Percentiles rank a stretch among this genome's conserved stretches.
These are phyloP conservation scores for Aquilaria malaccensis DNA, from an alignment of 345 rosid genomes.

Conservation along the genomic window DNA sequence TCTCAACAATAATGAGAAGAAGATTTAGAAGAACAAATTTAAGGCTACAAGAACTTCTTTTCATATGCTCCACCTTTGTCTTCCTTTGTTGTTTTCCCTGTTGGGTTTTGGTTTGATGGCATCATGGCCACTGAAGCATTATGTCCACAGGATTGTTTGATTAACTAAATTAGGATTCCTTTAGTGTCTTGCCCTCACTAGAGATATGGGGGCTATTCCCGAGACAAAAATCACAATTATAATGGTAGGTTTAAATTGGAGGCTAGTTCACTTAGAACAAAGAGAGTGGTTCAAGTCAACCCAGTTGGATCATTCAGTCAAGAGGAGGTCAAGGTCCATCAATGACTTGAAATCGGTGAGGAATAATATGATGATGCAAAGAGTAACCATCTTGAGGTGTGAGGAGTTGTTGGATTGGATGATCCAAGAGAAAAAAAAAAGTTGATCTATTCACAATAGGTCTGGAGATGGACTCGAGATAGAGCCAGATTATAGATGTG, in stretches of 20 bases:
- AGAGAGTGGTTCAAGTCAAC: constrained; percentile 22
- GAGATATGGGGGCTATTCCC: constrained; percentile 15
- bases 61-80: no score
- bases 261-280: constrained; percentile 26
- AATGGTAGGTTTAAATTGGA: constrained; percentile 31
- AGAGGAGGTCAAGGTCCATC: constrained; percentile 27
- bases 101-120: no score
- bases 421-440: constrained; percentile 17
- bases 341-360: constrained; percentile 27
- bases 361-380: constrained; percentile 22
- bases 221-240: constrained; percentile 4
- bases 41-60: no score
- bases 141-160: constrained; percentile 68
- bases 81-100: no score
- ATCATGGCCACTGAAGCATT: constrained; percentile 77
- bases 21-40: no score
- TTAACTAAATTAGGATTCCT: constrained; percentile 34
- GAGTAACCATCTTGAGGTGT: constrained; percentile 40
- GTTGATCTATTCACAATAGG: constrained; percentile 14
- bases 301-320: constrained; percentile 10
- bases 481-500: constrained; percentile 13
- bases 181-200: constrained; percentile 39
- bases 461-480: constrained; percentile 23
- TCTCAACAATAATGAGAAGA: no score
- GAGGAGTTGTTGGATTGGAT: constrained; percentile 49